Base-by-base conservation (phyloP, 495 filamentous ascomycete genomes). In the Symbiotaphrina buchneri region DNA sequence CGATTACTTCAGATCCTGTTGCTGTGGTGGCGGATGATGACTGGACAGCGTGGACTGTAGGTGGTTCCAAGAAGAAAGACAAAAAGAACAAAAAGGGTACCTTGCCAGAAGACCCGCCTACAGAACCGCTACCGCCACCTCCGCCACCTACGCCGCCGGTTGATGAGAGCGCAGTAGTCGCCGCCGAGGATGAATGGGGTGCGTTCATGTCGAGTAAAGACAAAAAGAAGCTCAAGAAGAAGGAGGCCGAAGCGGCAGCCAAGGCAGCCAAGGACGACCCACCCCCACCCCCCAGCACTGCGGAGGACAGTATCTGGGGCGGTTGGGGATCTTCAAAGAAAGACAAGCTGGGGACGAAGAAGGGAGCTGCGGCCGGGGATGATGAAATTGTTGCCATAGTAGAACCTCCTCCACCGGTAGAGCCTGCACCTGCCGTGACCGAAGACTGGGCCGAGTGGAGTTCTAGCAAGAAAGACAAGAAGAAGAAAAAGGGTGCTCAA, bases 211-310 rank as follows among this genome's bases (percentile, higher is more conserved):
- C 19, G n/a, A 16, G 18, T 4, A 16, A 14, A 6, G 18, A 20
- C 14, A 26, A 25, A n/a, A 37, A 37, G 35, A 37, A 37, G 16
- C 17, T 18, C 31, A 33, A 15, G 13, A 36, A 36, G 33, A 31
- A 7, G 6, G 22, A 6, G 10, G 28, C 6, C 21, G 24, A 39
- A 27, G 33, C 27, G 18, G 22, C 10, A 6, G 33, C 11, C 11
- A 22, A 29, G 15, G 35, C 28, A n/a, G 26, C 23, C 10, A 25
- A 22, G 11, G 34, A 23, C n/a, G 18, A 35, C 24, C 14, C 33
- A 13, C 22, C 17, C 11, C 18, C 35, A 18, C 18, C 25, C 21
- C 15, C 20, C 3, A 20, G 23, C 7, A 18, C 29, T 21, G 30
- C 20, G 6, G 30, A 34, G 4, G 34, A 37, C 10, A 11, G 14